Percentiles rank a stretch among this genome's conserved stretches.
phyloP scores from a whole-genome alignment of 768 basidiomycete genomes.

The Melanogaster broomeanus region DNA sequence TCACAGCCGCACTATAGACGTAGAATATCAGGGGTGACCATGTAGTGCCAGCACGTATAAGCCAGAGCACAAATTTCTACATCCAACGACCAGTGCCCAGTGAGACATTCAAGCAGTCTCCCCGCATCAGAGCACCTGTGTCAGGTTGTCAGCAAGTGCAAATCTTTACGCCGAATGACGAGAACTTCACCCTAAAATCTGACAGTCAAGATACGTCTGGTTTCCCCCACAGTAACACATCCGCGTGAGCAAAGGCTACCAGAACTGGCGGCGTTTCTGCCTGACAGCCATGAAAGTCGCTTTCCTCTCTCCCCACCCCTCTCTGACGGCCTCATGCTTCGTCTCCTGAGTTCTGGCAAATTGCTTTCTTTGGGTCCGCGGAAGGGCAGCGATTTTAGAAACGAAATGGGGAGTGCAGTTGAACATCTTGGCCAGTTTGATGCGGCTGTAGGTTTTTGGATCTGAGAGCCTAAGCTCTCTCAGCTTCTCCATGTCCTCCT shows the following conservation, averaged over 20 bases:
- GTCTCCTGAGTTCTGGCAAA: conserved; percentile 45
- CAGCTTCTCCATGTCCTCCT: conserved; percentile 56
- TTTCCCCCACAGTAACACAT: background rate
- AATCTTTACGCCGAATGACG: background rate
- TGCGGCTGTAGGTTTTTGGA: conserved; percentile 60
- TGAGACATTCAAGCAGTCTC: no score
- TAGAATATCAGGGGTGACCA: no score
- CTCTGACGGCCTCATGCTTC: conserved; percentile 47
- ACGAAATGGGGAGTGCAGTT: conserved; percentile 71
- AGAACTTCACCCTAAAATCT: conserved; percentile 1
- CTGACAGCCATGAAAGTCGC: conserved; percentile 60
- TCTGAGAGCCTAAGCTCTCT: conserved; percentile 56
- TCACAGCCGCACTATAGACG: no score
- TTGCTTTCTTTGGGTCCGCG: conserved; percentile 47
- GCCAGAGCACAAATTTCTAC: no score
- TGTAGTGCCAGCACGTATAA: no score
- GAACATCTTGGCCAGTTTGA: conserved; percentile 75
- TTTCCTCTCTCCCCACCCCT: conserved; percentile 74
- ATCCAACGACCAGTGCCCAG: no score
- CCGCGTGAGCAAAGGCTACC: conserved; percentile 51
- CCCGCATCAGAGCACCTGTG: no score
- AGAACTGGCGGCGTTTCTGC: conserved; percentile 67
- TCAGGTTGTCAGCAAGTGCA: no score
- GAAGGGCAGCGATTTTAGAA: conserved; percentile 61
- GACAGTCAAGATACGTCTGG: no score